These are phyloP conservation scores for Petrea volubilis DNA, from an alignment of 257 asterid species.

Conservation along the genomic window DNA sequence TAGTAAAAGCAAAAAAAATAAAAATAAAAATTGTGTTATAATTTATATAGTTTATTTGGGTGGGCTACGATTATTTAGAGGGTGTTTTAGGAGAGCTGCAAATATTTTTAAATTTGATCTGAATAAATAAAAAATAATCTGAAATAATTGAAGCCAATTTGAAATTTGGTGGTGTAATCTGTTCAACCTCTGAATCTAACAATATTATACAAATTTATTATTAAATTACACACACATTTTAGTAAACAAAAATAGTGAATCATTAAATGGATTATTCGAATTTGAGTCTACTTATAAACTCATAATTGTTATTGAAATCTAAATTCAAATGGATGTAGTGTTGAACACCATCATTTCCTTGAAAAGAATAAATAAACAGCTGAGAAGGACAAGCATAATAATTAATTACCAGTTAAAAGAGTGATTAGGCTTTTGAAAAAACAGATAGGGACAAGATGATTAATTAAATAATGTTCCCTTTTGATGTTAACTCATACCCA, in stretches of 20 bases:
- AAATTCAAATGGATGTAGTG: background rate
- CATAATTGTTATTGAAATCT: background rate
- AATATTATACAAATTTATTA: background rate
- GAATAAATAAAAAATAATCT: too few species aligned
- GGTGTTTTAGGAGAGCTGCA: too few species aligned
- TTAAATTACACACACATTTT: too few species aligned
- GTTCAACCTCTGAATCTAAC: background rate
- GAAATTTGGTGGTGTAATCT: background rate
- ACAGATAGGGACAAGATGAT: conserved; percentile 32
- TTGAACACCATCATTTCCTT: background rate
- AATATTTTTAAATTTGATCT: too few species aligned
- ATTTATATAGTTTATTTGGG: too few species aligned
- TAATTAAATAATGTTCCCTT: background rate
- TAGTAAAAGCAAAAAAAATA: too few species aligned
- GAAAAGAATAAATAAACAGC: background rate
- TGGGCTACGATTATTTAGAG: too few species aligned
- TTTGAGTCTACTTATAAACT: background rate
- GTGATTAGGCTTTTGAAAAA: conserved; percentile 25
- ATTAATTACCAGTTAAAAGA: background rate
- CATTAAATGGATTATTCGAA: background rate
- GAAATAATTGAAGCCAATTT: background rate
- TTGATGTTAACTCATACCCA: conserved; percentile 25
- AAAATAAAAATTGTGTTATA: too few species aligned
- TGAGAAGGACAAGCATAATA: conserved; percentile 17
- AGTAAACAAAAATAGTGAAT: too few species aligned